Conservation (phyloP, 305 asterid genomes). For the Stenogyne calaminthoides region DNA sequence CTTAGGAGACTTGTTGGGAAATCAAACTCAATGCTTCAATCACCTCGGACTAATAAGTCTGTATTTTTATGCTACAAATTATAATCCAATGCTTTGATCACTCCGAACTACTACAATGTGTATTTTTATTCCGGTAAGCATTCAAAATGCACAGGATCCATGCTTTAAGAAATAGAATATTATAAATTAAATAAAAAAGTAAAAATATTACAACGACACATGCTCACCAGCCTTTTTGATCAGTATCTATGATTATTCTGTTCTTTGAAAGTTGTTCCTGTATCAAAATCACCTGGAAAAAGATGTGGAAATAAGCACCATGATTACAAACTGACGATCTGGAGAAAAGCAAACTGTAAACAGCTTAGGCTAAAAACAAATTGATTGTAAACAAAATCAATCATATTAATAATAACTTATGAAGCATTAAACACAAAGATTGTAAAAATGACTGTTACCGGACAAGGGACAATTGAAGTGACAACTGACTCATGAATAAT, state of each 20-base stretch:
- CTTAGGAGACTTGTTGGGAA: background rate
- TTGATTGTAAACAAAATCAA: background rate
- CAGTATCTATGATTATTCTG: constrained; percentile 90
- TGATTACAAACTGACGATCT: constrained; percentile 11
- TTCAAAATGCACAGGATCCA: constrained; percentile 7
- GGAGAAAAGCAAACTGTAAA: background rate
- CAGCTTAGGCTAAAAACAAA: background rate
- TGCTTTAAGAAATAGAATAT: background rate
- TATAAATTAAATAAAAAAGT: background rate
- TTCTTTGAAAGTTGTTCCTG: constrained; percentile 98
- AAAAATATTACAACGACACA: constrained; percentile 6
- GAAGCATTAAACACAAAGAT: background rate
- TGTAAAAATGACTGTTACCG: background rate
- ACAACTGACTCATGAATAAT: constrained; percentile 10
- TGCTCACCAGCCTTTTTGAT: constrained; percentile 82
- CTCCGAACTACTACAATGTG: constrained; percentile 14
- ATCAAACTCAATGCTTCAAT: constrained; percentile 10
- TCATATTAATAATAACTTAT: background rate
- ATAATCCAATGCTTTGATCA: background rate
- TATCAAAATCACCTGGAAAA: constrained; percentile 76
- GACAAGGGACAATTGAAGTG: background rate
- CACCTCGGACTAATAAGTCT: constrained; percentile 8
- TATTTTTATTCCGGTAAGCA: background rate
- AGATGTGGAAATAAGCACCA: constrained; percentile 31
- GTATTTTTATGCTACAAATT: background rate